A percentile compares a stretch with the other conserved stretches of the same genome.
These are phyloP conservation scores for Cutaneotrichosporon mucoides DNA, from an alignment of 1,284 basidiomycete species.

Conservation along the genomic window DNA sequence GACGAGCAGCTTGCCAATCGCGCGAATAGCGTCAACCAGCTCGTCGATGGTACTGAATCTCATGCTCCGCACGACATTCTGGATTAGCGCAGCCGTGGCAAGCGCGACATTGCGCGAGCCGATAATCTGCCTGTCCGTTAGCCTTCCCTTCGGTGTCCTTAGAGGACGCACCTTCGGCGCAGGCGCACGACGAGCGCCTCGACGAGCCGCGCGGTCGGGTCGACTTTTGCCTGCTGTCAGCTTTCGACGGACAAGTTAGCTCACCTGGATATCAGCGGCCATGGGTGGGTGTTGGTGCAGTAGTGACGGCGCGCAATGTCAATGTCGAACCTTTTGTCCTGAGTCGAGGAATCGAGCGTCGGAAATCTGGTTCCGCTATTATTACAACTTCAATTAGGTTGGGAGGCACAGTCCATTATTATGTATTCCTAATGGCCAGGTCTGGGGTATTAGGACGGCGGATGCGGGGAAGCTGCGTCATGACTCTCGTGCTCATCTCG, in stretches of 20 bases:
- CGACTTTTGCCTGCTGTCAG: slow-evolving; percentile 17
- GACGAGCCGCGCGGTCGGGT: slow-evolving; percentile 51
- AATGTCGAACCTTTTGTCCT: too few species aligned
- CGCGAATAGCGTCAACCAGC: slow-evolving; percentile 72
- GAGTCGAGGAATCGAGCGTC: too few species aligned
- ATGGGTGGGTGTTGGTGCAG: not conserved
- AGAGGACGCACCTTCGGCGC: slow-evolving; percentile 58
- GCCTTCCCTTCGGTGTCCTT: not conserved
- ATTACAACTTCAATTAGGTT: too few species aligned
- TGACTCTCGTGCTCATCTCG: not conserved
- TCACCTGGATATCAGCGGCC: slow-evolving; percentile 3
- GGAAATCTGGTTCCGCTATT: too few species aligned
- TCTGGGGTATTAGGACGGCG: too few species aligned
- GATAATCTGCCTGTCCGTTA: slow-evolving; percentile 63
- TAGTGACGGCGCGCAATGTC: too few species aligned
- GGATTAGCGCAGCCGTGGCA: slow-evolving; percentile 80
- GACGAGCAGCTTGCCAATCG: slow-evolving; percentile 71
- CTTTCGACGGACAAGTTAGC: not conserved
- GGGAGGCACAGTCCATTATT: too few species aligned
- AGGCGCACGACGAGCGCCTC: slow-evolving; percentile 63
- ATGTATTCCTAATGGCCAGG: too few species aligned
- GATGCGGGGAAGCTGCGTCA: not conserved
- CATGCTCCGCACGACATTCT: slow-evolving; percentile 82
- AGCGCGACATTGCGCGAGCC: slow-evolving; percentile 82
- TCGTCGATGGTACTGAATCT: slow-evolving; percentile 84